A percentile compares a stretch with the other conserved stretches of the same genome.
Evolutionary conservation across 2,329 filamentous ascomycete species (phyloP).

Genomic region (Colletotrichum tabaci): DNA sequence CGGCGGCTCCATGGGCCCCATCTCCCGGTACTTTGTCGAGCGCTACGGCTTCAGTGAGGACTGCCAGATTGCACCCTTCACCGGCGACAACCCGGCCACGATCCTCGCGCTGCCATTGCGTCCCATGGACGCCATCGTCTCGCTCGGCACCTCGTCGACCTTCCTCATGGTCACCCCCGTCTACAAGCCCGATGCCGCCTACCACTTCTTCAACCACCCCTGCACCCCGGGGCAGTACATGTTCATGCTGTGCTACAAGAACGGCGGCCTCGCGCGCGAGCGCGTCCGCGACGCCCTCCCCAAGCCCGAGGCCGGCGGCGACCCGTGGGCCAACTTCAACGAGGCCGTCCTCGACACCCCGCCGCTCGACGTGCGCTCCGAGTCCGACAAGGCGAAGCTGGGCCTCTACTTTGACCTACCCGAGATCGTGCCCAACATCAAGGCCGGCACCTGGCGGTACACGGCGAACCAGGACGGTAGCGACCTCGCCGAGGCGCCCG

Average conservation of each 20-base stretch:
- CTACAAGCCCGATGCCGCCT: constrained; percentile 90
- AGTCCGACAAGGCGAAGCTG: constrained; percentile 78
- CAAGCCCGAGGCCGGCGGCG: constrained; percentile 56
- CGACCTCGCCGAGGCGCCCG: constrained; percentile 54
- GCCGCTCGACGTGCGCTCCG: constrained; percentile 74
- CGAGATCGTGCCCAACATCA: constrained; percentile 95
- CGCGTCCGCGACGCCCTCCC: constrained; percentile 88
- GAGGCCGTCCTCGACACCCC: constrained; percentile 76
- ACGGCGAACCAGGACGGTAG: constrained; percentile 68
- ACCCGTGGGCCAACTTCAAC: constrained; percentile 88
- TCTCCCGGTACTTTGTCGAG: constrained; percentile 83
- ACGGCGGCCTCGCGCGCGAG: constrained; percentile 93
- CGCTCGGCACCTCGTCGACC: constrained; percentile 93
- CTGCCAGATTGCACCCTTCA: constrained; percentile 88
- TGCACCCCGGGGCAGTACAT: constrained; percentile 93
- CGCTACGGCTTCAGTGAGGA: constrained; percentile 83
- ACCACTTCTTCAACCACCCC: constrained; percentile 99
- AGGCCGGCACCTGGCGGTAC: constrained; percentile 89
- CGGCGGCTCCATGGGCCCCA: constrained; percentile 80
- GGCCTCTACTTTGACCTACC: constrained; percentile 96
- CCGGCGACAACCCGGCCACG: constrained; percentile 95
- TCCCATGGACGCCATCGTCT: constrained; percentile 93
- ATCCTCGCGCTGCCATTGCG: constrained; percentile 92
- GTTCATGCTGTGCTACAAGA: constrained; percentile 99
- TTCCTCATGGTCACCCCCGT: constrained; percentile 97